Evolutionary conservation across 805 yeast genomes (phyloP).

Genomic region (Candida insectalens): DNA sequence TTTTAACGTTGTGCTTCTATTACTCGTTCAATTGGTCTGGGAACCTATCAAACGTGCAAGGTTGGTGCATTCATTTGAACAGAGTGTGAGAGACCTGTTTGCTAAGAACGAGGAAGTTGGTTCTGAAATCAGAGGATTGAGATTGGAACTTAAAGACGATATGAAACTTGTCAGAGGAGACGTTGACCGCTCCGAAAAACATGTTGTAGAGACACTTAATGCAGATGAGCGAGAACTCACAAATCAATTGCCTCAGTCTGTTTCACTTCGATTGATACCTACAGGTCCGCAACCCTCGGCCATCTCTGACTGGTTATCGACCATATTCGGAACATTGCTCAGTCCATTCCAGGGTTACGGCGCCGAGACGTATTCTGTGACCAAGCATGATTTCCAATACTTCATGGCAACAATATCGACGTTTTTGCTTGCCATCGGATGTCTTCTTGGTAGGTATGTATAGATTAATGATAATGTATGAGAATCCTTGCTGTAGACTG

Average conservation of each 20-base stretch:
- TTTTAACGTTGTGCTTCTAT: slow-evolving; percentile 65
- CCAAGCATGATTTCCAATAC: slow-evolving; percentile 1
- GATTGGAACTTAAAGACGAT: slow-evolving; percentile 9
- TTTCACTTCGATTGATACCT: not conserved
- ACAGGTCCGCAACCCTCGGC: not conserved
- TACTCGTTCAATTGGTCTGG: slow-evolving; percentile 74
- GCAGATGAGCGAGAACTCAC: not conserved
- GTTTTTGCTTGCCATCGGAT: not conserved
- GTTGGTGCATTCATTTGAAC: slow-evolving; percentile 76
- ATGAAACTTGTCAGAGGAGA: slow-evolving; percentile 2
- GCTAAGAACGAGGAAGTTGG: slow-evolving; percentile 22
- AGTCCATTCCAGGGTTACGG: not conserved
- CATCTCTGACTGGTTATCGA: not conserved
- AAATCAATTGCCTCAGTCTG: not conserved
- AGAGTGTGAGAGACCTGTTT: slow-evolving; percentile 52
- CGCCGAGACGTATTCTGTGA: not conserved
- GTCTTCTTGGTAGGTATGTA: not conserved
- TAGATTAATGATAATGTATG: too few relatives aligned
- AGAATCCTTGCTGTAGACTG: too few relatives aligned
- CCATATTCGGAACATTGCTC: not conserved
- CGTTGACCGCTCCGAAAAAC: not conserved
- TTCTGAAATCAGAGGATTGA: slow-evolving; percentile 9
- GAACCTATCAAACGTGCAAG: slow-evolving; percentile 92
- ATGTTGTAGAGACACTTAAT: not conserved
- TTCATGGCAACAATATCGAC: slow-evolving; percentile 1